Percentiles rank a stretch among this genome's conserved stretches.
phyloP scores from a whole-genome alignment of 2,329 filamentous ascomycete species.

The Trichophaea hybrida region DNA sequence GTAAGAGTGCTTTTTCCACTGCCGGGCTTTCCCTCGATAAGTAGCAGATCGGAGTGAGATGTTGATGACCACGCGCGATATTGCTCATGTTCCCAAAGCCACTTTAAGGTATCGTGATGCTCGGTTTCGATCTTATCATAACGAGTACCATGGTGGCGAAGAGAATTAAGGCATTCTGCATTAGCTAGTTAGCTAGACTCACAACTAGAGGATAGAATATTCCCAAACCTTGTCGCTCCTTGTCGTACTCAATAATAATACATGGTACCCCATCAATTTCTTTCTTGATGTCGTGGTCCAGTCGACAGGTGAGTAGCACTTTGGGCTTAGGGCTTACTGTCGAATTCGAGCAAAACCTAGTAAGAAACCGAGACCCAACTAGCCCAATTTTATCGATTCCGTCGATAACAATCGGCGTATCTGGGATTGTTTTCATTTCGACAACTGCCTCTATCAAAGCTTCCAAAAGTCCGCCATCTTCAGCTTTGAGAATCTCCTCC shows the following conservation, averaged over 20 bases:
- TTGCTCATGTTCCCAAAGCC: not conserved
- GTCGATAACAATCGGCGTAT: not conserved
- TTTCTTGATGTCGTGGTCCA: not conserved
- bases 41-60: not conserved
- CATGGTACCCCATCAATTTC: not conserved
- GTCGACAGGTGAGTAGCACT: not conserved
- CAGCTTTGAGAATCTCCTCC: not conserved
- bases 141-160: not conserved
- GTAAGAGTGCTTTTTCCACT: conserved; percentile 5
- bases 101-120: not conserved
- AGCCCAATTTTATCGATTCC: not conserved
- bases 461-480: not conserved
- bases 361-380: not conserved
- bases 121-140: not conserved
- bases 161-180: not conserved
- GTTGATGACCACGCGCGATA: not conserved
- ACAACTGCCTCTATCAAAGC: not conserved
- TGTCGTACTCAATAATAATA: not conserved
- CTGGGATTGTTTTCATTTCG: not conserved
- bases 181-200: not conserved
- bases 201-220: not conserved
- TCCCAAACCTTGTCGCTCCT: conserved; percentile 3
- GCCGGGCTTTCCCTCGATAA: conserved; percentile 3
- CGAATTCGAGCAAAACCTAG: not conserved
- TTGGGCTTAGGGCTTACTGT: not conserved